Conservation (phyloP, 805 yeast species). For the Henningerozyma blattae region DNA sequence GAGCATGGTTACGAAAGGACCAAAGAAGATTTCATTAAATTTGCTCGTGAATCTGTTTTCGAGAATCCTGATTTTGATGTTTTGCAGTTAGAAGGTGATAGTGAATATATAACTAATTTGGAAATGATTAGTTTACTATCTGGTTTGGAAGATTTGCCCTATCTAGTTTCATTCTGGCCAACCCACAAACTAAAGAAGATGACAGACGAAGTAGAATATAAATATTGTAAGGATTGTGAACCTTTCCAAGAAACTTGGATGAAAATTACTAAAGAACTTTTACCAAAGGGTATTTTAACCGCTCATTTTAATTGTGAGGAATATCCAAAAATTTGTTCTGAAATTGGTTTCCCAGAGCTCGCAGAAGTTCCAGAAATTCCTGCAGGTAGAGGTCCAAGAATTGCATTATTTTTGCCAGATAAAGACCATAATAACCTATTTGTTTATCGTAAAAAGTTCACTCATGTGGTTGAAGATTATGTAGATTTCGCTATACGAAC, state of each 20-base stretch:
- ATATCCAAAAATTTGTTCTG: constrained; percentile 38
- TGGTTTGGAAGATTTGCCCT: constrained; percentile 38
- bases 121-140: constrained; percentile 37
- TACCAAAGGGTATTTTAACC: constrained; percentile 25
- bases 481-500: constrained; percentile 37
- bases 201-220: constrained; percentile 26
- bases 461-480: constrained; percentile 21
- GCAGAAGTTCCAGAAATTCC: constrained; percentile 6
- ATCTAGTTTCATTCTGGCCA: constrained; percentile 61
- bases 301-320: constrained; percentile 52
- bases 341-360: constrained; percentile 34
- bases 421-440: constrained; percentile 18
- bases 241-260: constrained; percentile 49
- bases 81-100: constrained; percentile 29
- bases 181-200: constrained; percentile 30
- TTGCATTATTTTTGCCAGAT: constrained; percentile 43
- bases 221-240: constrained; percentile 36
- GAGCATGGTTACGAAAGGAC: constrained; percentile 29
- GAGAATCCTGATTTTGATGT: constrained; percentile 8
- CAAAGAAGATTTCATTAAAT: constrained; percentile 37
- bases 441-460: constrained; percentile 11
- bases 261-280: constrained; percentile 37
- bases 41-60: constrained; percentile 40
- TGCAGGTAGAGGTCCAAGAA: constrained; percentile 26
- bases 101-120: constrained; percentile 29